Evolutionary conservation across 2,329 filamentous ascomycete species (phyloP).

Genomic region (Trichophaea hybrida): DNA sequence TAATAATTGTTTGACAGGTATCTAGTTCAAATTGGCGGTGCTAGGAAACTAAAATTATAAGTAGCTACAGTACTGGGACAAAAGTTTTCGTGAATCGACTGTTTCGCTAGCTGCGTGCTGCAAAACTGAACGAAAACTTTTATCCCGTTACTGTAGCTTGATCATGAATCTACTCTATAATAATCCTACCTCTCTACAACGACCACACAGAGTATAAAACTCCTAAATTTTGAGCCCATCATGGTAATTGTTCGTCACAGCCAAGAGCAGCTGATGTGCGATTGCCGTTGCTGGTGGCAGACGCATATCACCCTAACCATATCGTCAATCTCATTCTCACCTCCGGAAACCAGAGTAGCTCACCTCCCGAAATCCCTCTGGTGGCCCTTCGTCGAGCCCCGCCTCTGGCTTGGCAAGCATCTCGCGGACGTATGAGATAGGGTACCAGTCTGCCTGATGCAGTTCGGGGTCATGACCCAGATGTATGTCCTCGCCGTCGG

Average conservation of each 20-base stretch:
- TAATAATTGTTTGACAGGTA: too few species aligned
- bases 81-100: too few species aligned
- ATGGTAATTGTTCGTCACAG: constrained; percentile 59
- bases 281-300: constrained; percentile 80
- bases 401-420: constrained; percentile 34
- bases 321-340: constrained; percentile 37
- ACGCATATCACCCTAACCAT: constrained; percentile 53
- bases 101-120: too few species aligned
- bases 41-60: too few species aligned
- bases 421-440: constrained; percentile 62
- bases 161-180: too few species aligned
- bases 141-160: too few species aligned
- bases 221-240: constrained; percentile 10
- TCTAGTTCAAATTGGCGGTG: too few species aligned
- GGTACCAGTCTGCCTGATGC: constrained; percentile 76
- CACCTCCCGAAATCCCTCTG: constrained; percentile 9
- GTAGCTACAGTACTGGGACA: too few species aligned
- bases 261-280: constrained; percentile 72
- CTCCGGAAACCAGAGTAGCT: neutral
- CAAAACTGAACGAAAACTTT: too few species aligned
- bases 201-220: neutral
- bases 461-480: constrained; percentile 83
- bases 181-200: too few species aligned
- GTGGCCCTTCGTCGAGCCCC: constrained; percentile 5
- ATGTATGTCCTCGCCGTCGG: constrained; percentile 64